Evolutionary conservation across 768 basidiomycete species (phyloP).

Genomic region (Naganishia kalamii): DNA sequence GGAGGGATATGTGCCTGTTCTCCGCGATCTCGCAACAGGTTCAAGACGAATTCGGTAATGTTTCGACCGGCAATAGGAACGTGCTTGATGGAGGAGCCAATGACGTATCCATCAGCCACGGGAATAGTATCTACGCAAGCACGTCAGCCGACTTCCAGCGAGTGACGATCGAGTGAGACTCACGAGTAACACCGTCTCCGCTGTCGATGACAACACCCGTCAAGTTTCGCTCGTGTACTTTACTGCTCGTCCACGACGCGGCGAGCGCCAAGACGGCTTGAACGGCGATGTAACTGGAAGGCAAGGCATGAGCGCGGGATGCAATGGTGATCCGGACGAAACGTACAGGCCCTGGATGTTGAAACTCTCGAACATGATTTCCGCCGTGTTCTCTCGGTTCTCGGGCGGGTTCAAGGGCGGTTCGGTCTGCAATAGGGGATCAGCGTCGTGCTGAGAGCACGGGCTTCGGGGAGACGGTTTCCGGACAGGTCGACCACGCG

Average conservation of each 20-base stretch:
- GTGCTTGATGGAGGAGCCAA: constrained; percentile 97
- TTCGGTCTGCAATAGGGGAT: constrained; percentile 68
- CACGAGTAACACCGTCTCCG: constrained; percentile 91
- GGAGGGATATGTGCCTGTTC: constrained; percentile 85
- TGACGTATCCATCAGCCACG: constrained; percentile 92
- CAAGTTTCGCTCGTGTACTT: constrained; percentile 79
- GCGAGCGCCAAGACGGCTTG: constrained; percentile 97
- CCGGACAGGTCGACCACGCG: too few species aligned
- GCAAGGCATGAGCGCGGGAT: background rate
- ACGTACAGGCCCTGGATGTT: constrained; percentile 81
- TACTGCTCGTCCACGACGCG: constrained; percentile 90
- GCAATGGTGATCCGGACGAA: background rate
- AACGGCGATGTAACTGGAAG: constrained; percentile 75
- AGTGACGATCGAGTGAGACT: constrained; percentile 24
- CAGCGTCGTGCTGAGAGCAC: too few species aligned
- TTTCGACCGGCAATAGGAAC: constrained; percentile 98
- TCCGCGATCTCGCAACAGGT: constrained; percentile 88
- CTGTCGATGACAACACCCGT: constrained; percentile 98
- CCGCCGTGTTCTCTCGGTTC: constrained; percentile 97
- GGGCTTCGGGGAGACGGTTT: too few species aligned
- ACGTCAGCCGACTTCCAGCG: background rate
- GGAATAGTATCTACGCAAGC: constrained; percentile 63
- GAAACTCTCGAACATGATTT: constrained; percentile 99
- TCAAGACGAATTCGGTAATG: constrained; percentile 92
- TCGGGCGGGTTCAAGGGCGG: constrained; percentile 96